Conservation (phyloP, 2,329 filamentous ascomycete species). For the Trichophyton mentagrophytes region DNA sequence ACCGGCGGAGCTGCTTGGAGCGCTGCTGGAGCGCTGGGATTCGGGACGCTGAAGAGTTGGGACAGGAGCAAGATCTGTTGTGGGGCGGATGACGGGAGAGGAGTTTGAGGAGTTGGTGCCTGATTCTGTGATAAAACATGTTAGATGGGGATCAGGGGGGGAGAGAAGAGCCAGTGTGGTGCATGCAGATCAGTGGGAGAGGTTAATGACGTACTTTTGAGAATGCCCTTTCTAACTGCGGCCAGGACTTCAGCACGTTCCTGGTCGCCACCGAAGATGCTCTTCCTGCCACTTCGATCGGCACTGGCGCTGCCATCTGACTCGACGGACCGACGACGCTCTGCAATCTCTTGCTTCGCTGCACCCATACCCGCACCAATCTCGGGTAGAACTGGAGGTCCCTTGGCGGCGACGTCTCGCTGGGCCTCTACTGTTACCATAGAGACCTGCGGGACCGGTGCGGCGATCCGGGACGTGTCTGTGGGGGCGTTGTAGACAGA, state of each 20-base stretch:
- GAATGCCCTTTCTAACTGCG: constrained; percentile 84
- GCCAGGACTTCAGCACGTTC: constrained; percentile 86
- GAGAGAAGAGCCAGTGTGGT: not conserved
- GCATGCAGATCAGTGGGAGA: not conserved
- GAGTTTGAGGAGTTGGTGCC: constrained; percentile 33
- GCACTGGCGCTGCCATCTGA: constrained; percentile 39
- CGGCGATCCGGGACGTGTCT: constrained; percentile 51
- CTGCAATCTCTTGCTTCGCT: not conserved
- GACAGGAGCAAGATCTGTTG: constrained; percentile 31
- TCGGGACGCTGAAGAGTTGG: constrained; percentile 47
- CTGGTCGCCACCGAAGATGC: constrained; percentile 77
- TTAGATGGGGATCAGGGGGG: not conserved
- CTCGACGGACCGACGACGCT: constrained; percentile 9
- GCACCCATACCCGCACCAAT: not conserved
- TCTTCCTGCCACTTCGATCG: constrained; percentile 52
- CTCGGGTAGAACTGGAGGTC: not conserved
- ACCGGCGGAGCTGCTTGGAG: constrained; percentile 76
- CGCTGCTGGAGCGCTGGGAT: constrained; percentile 63
- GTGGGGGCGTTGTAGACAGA: constrained; percentile 68
- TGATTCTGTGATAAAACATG: constrained; percentile 7
- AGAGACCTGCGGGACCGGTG: constrained; percentile 71
- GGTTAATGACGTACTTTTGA: constrained; percentile 59
- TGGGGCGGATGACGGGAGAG: constrained; percentile 53
- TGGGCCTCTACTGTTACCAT: constrained; percentile 96
- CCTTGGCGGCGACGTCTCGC: constrained; percentile 60